Evolutionary conservation across 306 rosid genomes (phyloP).

Genomic region (Dryas octopetala): DNA sequence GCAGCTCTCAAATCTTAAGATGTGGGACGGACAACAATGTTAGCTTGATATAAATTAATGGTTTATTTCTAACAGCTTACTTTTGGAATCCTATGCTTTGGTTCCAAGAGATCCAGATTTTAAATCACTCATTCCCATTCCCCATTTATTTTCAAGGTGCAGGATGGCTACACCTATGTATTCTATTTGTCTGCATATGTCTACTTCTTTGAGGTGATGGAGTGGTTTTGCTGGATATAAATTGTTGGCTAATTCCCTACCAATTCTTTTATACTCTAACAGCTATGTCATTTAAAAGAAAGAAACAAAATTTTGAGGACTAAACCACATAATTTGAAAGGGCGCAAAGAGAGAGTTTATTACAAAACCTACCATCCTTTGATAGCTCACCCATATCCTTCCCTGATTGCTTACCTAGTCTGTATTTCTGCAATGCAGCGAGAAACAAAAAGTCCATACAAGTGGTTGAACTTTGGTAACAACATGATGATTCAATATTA

Average conservation of each 20-base stretch:
- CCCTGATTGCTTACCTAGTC: slow-evolving; percentile 97
- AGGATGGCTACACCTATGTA: background rate
- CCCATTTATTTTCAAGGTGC: background rate
- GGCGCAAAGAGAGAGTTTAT: slow-evolving; percentile 15
- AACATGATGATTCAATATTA: background rate
- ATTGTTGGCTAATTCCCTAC: background rate
- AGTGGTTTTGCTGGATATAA: background rate
- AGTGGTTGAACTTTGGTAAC: background rate
- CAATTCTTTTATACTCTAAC: background rate
- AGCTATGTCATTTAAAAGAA: background rate
- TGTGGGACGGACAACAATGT: no score
- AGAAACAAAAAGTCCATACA: slow-evolving; percentile 16
- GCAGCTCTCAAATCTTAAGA: no score
- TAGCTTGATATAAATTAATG: background rate
- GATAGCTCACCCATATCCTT: slow-evolving; percentile 84
- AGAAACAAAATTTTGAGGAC: slow-evolving; percentile 18
- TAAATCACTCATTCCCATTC: background rate
- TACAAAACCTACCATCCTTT: slow-evolving; percentile 74
- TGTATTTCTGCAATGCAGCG: slow-evolving; percentile 75
- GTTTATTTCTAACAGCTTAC: background rate
- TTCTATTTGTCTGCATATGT: background rate
- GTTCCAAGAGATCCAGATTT: background rate
- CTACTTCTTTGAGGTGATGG: background rate
- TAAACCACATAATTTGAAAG: slow-evolving; percentile 27
- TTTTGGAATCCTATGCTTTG: background rate